A percentile compares a stretch with the other conserved stretches of the same genome.
phyloP scores from a whole-genome alignment of 192 early-diverging fungal species.

The Neocallimastix lanati region DNA sequence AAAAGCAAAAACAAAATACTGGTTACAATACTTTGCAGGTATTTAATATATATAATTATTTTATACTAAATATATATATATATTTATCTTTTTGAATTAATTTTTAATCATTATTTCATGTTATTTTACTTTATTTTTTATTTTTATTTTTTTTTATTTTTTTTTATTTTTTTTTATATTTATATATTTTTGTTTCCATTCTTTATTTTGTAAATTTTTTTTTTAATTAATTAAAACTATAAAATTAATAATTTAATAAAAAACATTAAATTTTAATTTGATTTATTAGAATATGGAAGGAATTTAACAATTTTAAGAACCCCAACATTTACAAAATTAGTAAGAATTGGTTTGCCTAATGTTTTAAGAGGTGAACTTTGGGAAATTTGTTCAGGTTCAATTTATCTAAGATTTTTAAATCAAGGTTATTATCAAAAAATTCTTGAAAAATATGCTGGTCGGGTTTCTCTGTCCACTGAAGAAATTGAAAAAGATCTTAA shows the following conservation, averaged over 20 bases:
- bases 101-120: too few species aligned
- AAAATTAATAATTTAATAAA: too few species aligned
- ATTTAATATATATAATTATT: too few species aligned
- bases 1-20: constrained; percentile 50
- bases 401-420: constrained; percentile 52
- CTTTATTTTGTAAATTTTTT: too few species aligned
- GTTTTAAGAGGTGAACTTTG: constrained; percentile 78
- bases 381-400: constrained; percentile 78
- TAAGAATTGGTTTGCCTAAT: constrained; percentile 77
- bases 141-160: too few species aligned
- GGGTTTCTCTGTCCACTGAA: constrained; percentile 60
- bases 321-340: constrained; percentile 71
- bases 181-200: too few species aligned
- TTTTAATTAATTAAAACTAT: too few species aligned
- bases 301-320: constrained; percentile 68
- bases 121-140: too few species aligned
- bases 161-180: too few species aligned
- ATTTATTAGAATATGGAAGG: constrained; percentile 45
- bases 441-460: constrained; percentile 47
- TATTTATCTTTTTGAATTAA: too few species aligned
- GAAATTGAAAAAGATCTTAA: constrained; percentile 96
- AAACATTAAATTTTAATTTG: too few species aligned
- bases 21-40: constrained; percentile 58
- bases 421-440: constrained; percentile 61
- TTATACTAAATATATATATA: too few species aligned